Evolutionary conservation across 352 stramenopile species (phyloP).

Genomic region (Globisporangium cystogenes): DNA sequence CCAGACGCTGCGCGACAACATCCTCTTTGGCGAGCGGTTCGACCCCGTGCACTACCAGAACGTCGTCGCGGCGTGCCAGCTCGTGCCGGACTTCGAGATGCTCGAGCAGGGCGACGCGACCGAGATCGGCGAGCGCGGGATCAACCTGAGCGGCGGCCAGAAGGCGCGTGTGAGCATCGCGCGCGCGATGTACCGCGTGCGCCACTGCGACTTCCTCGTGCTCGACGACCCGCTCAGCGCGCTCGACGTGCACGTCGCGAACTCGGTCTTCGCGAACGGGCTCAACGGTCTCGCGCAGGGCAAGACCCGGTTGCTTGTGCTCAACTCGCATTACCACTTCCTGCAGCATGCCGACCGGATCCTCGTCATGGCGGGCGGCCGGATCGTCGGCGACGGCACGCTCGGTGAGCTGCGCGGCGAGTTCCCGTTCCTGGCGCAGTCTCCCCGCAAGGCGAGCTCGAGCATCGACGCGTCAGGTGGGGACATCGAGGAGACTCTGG

Average conservation of each 20-base stretch:
- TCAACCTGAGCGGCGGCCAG: conserved; percentile 85
- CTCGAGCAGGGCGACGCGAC: conserved; percentile 87
- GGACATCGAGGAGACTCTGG: background rate
- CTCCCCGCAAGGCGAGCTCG: background rate
- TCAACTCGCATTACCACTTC: conserved; percentile 43
- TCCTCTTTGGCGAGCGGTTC: conserved; percentile 41
- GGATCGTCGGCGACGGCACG: conserved; percentile 26
- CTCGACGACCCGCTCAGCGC: conserved; percentile 68
- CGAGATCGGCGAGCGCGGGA: conserved; percentile 90
- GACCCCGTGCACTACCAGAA: conserved; percentile 33
- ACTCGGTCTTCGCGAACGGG: conserved; percentile 29
- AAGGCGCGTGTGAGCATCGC: conserved; percentile 63
- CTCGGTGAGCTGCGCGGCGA: conserved; percentile 13
- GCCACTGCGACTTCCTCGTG: conserved; percentile 52
- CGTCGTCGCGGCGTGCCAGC: conserved; percentile 68
- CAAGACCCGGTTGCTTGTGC: conserved; percentile 32
- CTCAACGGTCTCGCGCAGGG: conserved; percentile 20
- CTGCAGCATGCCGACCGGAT: conserved; percentile 30
- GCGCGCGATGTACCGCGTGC: conserved; percentile 43
- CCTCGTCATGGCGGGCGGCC: conserved; percentile 29
- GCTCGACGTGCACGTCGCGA: conserved; percentile 42
- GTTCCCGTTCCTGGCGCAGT: conserved; percentile 24
- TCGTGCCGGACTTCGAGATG: conserved; percentile 83
- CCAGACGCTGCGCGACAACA: conserved; percentile 45
- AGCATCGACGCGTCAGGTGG: background rate